A percentile compares a stretch with the other conserved stretches of the same genome.
Conservation (phyloP, 495 filamentous ascomycete species). For the Sordaria brevicollis region DNA sequence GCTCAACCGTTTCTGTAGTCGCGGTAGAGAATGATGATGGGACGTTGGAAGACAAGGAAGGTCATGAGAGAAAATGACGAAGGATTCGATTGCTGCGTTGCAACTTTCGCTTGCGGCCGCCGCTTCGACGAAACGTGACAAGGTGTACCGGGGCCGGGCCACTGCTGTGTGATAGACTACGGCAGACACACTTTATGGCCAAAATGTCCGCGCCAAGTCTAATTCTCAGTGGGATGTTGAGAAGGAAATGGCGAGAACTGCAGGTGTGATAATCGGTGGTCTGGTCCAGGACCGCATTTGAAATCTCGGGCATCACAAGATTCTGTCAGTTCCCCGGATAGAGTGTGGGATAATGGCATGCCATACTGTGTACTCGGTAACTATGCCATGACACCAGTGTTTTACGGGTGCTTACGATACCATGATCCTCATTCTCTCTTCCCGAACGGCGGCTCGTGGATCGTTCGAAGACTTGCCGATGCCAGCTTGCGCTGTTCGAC, state of each 20-base stretch:
- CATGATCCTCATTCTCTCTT: background rate
- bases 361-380: background rate
- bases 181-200: background rate
- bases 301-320: background rate
- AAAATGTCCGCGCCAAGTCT: background rate
- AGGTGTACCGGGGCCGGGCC: background rate
- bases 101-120: background rate
- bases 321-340: background rate
- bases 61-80: background rate
- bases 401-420: background rate
- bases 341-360: background rate
- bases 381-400: background rate
- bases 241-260: background rate
- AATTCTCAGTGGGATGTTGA: background rate
- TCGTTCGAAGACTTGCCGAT: background rate
- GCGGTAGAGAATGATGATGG: background rate
- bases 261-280: background rate
- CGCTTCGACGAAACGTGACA: background rate
- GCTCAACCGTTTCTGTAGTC: background rate
- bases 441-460: background rate
- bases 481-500: background rate
- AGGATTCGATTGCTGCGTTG: background rate
- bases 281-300: background rate
- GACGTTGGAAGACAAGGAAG: background rate
- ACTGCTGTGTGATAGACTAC: background rate